Percentiles rank a stretch among this genome's conserved stretches.
phyloP scores from a whole-genome alignment of 306 rosid species.

The cucumber (Cucumis sativus) region Cucumber_9930_V3 NC_026660.2:6148001-6148500 shows the following conservation, averaged over 20 bases:
- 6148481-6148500: too few relatives aligned
- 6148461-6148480: too few relatives aligned
- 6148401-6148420: too few relatives aligned
- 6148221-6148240: conserved; percentile 89
- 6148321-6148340: conserved; percentile 69
- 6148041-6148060: not conserved
- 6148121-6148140: not conserved
- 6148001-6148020: not conserved
- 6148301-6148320: conserved; percentile 83
- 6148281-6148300: conserved; percentile 72
- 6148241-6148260: conserved; percentile 80
- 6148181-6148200: not conserved
- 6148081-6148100: not conserved
- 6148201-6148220: conserved; percentile 97
- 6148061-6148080: not conserved
- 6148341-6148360: not conserved
- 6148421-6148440: too few relatives aligned
- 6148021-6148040: not conserved
- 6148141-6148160: not conserved
- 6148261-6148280: conserved; percentile 86
- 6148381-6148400: too few relatives aligned
- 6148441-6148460: too few relatives aligned
- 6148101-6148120: not conserved
- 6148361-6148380: not conserved
- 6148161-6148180: not conserved